A percentile compares a stretch with the other conserved stretches of the same genome.
Evolutionary conservation across 148 eudicot species (phyloP).

Genomic region (Nepenthes gracilis): DNA sequence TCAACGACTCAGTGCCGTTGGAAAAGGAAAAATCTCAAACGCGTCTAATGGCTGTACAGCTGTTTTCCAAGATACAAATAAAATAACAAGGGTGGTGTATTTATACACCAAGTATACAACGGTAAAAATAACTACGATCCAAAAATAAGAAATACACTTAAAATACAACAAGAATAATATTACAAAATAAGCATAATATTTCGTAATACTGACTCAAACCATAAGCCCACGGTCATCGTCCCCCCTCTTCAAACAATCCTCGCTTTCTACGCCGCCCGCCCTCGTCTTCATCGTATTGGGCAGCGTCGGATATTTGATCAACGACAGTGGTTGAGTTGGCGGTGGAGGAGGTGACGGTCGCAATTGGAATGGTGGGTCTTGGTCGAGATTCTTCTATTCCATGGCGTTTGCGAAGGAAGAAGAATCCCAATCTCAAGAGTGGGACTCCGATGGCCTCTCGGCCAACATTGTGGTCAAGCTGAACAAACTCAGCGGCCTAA

Average conservation of each 20-base stretch:
- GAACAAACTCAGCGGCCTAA: constrained; percentile 63
- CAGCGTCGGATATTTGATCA: constrained; percentile 25
- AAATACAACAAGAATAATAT: too few relatives aligned
- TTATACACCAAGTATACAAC: too few relatives aligned
- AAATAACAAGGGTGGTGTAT: too few relatives aligned
- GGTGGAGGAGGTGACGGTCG: constrained; percentile 34
- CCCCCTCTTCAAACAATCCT: background rate
- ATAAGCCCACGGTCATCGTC: too few relatives aligned
- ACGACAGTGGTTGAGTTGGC: constrained; percentile 6
- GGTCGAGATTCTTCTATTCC: constrained; percentile 33
- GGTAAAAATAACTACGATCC: too few relatives aligned
- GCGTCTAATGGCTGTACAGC: too few relatives aligned
- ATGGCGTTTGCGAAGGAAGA: constrained; percentile 53
- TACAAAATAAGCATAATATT: too few relatives aligned
- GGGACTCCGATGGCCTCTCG: constrained; percentile 77
- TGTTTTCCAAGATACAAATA: too few relatives aligned
- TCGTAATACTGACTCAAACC: too few relatives aligned
- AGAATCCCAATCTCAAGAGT: constrained; percentile 26
- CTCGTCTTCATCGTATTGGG: constrained; percentile 15
- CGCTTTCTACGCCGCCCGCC: constrained; percentile 13
- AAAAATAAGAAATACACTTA: too few relatives aligned
- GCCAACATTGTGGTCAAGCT: constrained; percentile 60
- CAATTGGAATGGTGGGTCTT: constrained; percentile 30
- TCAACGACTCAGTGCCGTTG: too few relatives aligned
- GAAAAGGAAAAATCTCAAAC: too few relatives aligned